phyloP scores from a whole-genome alignment of 768 basidiomycete species.

The Artomyces pyxidatus region DNA sequence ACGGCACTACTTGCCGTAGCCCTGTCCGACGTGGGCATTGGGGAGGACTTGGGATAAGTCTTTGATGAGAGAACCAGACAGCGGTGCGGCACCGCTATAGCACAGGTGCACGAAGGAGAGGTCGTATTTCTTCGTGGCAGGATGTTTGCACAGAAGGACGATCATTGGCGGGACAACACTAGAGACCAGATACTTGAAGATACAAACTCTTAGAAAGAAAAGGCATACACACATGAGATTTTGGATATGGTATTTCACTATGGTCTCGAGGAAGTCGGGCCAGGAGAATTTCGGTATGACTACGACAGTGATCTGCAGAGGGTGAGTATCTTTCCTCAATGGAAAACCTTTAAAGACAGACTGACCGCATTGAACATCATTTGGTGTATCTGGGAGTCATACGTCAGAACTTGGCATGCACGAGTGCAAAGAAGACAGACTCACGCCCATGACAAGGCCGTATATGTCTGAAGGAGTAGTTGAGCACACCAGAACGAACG shows the following conservation, averaged over 20 bases:
- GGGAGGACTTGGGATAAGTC: conserved; percentile 43
- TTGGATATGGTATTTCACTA: conserved; percentile 23
- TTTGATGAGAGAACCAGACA: conserved; percentile 27
- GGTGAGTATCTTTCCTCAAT: background rate
- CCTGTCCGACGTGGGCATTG: conserved; percentile 49
- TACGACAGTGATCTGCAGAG: conserved; percentile 22
- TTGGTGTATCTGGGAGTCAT: conserved; percentile 21
- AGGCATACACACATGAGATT: conserved; percentile 13
- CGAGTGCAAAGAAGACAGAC: background rate
- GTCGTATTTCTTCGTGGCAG: conserved; percentile 24
- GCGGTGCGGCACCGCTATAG: conserved; percentile 28
- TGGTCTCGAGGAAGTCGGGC: conserved; percentile 25
- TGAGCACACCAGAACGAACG: background rate
- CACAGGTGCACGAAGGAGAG: conserved; percentile 19
- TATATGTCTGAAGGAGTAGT: conserved; percentile 36
- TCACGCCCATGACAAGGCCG: conserved; percentile 23
- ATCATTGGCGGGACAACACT: conserved; percentile 24
- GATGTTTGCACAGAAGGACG: conserved; percentile 25
- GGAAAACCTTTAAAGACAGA: background rate
- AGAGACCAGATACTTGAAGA: background rate
- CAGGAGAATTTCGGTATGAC: conserved; percentile 27
- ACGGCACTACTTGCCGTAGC: conserved; percentile 34
- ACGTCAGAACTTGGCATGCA: background rate
- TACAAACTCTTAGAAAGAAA: background rate
- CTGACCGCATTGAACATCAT: conserved; percentile 21